Base-by-base conservation (phyloP, 2,329 filamentous ascomycete species). In the Arthrobotrys sphaeroides region DNA sequence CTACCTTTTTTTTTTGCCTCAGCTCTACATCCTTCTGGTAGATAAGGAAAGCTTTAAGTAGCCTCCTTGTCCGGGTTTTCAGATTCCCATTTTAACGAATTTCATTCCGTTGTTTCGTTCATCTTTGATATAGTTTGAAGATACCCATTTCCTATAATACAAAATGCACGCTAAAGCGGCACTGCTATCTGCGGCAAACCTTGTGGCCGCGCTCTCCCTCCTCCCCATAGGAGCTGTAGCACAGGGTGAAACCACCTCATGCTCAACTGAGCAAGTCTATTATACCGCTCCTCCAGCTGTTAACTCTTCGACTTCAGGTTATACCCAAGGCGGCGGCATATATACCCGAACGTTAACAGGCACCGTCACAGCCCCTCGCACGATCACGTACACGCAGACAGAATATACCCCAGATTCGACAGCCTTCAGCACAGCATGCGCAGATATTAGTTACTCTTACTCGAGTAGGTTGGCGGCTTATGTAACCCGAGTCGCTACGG, bases 391-490 rank as follows among this genome's bases (percentile, higher is more conserved):
- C 10, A 47, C 64, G 26, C 62, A 59, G n/a, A 67, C 62, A 42
- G 22, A 62, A 12, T 74, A 74, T 59, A 68, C 62, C 28, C 70
- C 70, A 0, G 40, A 62, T 33, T 31, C 62, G 1, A 40, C 53
- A 42, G 62, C 33, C 16, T 74, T 74, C 57, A 22, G 45, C 20
- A 74, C 62, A 10, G 70, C 70, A 33, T 74, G 70, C 28, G 64
- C 43, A 13, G 33, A 57, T 26, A 53, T 74, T n/a, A 74, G 70
- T 9, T 36, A 18, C n/a, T 47, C 47, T 0, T 74, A 68, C 13
- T 24, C 70, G 1, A 74, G 62, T 12, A 49, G 47, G 24, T 36
- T 74, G 9, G 9, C 55, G 1, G 31, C 18, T 24, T 74, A 68
- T 31, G 10, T n/a, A 13, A 42, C 38, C 16, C 42, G 5, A 16